phyloP scores from a whole-genome alignment of 805 yeast species.

The Maudiozyma turicensis region DNA sequence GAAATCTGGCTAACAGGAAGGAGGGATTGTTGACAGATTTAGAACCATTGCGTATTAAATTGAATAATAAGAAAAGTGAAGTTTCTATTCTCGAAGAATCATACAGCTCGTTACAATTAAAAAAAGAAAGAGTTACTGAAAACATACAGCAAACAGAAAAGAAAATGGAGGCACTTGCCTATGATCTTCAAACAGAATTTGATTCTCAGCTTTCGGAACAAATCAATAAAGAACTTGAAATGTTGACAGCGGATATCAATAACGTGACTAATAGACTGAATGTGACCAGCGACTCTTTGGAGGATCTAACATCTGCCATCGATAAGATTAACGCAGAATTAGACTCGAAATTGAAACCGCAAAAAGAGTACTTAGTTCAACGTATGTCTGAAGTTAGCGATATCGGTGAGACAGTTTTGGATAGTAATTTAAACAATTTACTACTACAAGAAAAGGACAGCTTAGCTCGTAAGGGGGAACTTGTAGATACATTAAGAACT shows the following conservation, averaged over 20 bases:
- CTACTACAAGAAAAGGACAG: constrained; percentile 1
- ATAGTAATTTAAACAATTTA: constrained; percentile 19
- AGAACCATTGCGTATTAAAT: constrained; percentile 36
- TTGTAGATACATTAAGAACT: constrained; percentile 23
- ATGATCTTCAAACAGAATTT: constrained; percentile 48
- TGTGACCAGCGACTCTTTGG: constrained; percentile 17
- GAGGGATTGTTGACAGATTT: constrained; percentile 36
- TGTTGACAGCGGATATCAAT: constrained; percentile 32
- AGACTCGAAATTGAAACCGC: constrained; percentile 47
- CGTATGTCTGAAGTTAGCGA: constrained; percentile 13
- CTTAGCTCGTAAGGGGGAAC: constrained; percentile 21
- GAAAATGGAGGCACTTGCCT: constrained; percentile 35
- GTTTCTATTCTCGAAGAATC: constrained; percentile 38
- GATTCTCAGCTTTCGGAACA: constrained; percentile 39
- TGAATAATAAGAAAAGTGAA: constrained; percentile 35
- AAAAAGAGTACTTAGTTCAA: constrained; percentile 32
- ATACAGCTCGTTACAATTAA: constrained; percentile 27
- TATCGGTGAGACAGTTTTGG: constrained; percentile 6
- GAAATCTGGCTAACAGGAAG: constrained; percentile 27
- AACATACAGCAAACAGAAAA: constrained; percentile 30
- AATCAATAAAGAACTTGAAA: constrained; percentile 40
- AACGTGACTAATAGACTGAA: constrained; percentile 40
- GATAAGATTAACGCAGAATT: constrained; percentile 44
- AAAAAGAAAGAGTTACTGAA: constrained; percentile 28
- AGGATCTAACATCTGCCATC: constrained; percentile 15